Evolutionary conservation across 2,329 filamentous ascomycete genomes (phyloP).

Genomic region (Nothophaeocryptopus gaeumannii): DNA sequence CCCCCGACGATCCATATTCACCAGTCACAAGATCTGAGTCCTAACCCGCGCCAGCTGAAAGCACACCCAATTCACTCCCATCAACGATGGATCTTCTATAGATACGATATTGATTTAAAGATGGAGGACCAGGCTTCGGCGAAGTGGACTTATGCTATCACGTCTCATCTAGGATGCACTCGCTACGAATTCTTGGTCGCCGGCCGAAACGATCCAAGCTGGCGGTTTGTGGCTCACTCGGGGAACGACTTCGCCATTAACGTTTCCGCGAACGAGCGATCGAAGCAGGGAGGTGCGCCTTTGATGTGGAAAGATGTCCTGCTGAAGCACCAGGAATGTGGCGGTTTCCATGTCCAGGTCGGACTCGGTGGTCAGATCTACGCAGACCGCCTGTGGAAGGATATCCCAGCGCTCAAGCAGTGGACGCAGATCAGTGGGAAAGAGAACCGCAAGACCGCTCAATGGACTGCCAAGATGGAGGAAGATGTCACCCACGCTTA

Average conservation of each 20-base stretch:
- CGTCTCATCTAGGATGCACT: constrained; percentile 94
- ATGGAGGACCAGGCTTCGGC: constrained; percentile 78
- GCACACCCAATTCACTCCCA: constrained; percentile 81
- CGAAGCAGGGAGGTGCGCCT: constrained; percentile 80
- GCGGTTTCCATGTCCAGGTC: constrained; percentile 91
- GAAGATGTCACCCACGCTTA: constrained; percentile 95
- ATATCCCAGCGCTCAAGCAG: constrained; percentile 87
- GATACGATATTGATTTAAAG: constrained; percentile 83
- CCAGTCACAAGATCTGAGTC: constrained; percentile 82
- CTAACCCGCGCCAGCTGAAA: constrained; percentile 81
- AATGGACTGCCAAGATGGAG: constrained; percentile 91
- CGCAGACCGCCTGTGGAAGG: constrained; percentile 92
- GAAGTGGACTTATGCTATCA: constrained; percentile 97
- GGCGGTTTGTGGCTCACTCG: constrained; percentile 94
- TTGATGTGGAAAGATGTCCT: constrained; percentile 99
- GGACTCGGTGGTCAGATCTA: constrained; percentile 94
- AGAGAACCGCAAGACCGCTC: constrained; percentile 82
- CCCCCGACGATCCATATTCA: constrained; percentile 96
- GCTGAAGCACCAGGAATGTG: constrained; percentile 94
- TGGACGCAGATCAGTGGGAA: constrained; percentile 93
- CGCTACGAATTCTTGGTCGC: constrained; percentile 96
- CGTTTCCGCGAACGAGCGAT: constrained; percentile 80
- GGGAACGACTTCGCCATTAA: constrained; percentile 92
- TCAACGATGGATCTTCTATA: constrained; percentile 92
- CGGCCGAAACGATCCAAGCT: constrained; percentile 82